Percentiles rank a stretch among this genome's conserved stretches.
Evolutionary conservation across 2,329 filamentous ascomycete species (phyloP).

Genomic region (Geosmithia putterillii): DNA sequence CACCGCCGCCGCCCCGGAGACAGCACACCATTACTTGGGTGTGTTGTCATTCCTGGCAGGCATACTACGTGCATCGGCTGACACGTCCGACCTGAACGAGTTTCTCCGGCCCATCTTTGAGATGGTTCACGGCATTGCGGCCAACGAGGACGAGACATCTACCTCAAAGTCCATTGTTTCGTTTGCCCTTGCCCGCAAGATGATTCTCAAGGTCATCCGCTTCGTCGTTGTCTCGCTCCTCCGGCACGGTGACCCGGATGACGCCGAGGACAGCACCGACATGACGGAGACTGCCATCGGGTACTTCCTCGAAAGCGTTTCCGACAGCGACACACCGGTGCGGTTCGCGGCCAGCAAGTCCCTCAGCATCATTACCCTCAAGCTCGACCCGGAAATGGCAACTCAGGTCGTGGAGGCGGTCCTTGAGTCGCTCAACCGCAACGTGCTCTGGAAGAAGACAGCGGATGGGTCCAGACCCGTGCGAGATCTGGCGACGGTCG

Average conservation of each 20-base stretch:
- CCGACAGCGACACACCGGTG: constrained; percentile 84
- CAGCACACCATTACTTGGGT: constrained; percentile 68
- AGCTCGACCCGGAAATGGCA: constrained; percentile 69
- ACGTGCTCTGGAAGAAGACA: constrained; percentile 39
- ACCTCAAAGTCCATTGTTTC: constrained; percentile 44
- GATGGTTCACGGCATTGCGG: constrained; percentile 46
- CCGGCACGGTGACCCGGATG: constrained; percentile 29
- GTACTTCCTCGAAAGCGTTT: constrained; percentile 63
- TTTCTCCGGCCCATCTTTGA: constrained; percentile 56
- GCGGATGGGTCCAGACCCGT: constrained; percentile 18
- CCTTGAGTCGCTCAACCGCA: constrained; percentile 52
- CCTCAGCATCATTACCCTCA: constrained; percentile 74
- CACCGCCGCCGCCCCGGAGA: constrained; percentile 18
- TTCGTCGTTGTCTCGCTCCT: constrained; percentile 58
- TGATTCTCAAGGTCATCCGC: constrained; percentile 73
- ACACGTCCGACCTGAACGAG: constrained; percentile 60
- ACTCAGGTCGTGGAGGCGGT: constrained; percentile 80
- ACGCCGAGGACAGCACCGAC: constrained; percentile 26
- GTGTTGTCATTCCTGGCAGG: constrained; percentile 69
- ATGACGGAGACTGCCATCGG: constrained; percentile 73
- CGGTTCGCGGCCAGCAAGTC: constrained; percentile 86
- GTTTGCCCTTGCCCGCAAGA: constrained; percentile 71
- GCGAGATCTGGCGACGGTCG: constrained; percentile 60
- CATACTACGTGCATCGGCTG: constrained; percentile 54
- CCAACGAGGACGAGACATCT: constrained; percentile 24